Conservation (phyloP, 2,329 filamentous ascomycete genomes). For the Apiospora koreana region DNA sequence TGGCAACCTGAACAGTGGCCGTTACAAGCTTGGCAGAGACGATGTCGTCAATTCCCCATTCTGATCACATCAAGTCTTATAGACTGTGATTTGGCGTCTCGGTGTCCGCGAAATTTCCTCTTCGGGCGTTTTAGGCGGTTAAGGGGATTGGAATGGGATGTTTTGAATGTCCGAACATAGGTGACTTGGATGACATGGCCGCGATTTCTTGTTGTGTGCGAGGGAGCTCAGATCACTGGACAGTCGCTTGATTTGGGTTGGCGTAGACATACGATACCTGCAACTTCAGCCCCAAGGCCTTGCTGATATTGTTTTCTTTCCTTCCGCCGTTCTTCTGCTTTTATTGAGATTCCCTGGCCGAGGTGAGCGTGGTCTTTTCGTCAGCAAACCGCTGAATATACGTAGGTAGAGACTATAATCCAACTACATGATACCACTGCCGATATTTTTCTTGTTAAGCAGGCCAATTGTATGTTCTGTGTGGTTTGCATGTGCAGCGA, state of each 20-base stretch:
- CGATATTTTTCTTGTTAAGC: background rate
- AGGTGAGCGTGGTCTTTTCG: background rate
- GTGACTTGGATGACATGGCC: background rate
- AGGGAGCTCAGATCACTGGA: background rate
- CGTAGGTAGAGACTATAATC: background rate
- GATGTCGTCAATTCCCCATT: conserved; percentile 79
- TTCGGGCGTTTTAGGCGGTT: background rate
- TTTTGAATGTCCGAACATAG: background rate
- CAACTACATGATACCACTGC: background rate
- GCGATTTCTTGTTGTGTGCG: background rate
- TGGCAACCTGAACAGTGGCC: conserved; percentile 54
- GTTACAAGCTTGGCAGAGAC: conserved; percentile 75
- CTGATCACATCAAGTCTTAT: conserved; percentile 28
- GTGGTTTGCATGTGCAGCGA: no score
- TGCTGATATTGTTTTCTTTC: background rate
- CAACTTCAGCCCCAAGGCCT: background rate
- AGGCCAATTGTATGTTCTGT: no score
- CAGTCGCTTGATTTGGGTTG: conserved; percentile 10
- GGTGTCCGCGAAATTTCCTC: background rate
- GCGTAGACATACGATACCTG: conserved; percentile 5
- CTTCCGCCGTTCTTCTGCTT: background rate
- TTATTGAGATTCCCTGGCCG: background rate
- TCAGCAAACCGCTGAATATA: background rate
- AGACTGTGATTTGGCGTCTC: background rate
- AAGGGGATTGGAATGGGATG: background rate